Base-by-base conservation (phyloP, 2,329 filamentous ascomycete genomes). In the Scorias spongiosa region DNA sequence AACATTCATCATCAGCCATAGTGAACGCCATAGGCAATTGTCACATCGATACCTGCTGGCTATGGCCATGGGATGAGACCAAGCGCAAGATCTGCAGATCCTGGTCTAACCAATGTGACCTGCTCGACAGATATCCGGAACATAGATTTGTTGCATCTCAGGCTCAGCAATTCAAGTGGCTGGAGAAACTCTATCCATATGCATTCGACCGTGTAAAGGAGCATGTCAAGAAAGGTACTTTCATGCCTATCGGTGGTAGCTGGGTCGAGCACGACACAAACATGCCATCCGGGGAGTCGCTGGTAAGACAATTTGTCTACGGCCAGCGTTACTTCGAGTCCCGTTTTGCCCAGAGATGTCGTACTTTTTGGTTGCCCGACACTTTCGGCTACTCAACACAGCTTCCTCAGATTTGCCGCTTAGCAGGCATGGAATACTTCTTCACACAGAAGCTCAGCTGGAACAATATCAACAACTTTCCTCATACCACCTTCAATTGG, bases 231-330 rank as follows among this genome's bases (percentile, higher is more conserved):
- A 79, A 88, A 55, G 89, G 88, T 17, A 81, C 76, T 48, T 98
- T 98, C 63, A 85, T 95, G 52, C 88, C 88, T 11, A 89, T 98
- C 54, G 91, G 91, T 50, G 91, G 91, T 43, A 95, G 87, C 66
- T 98, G 91, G 91, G 89, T 98, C 12, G 91, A 98, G 60, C 91
- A 98, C 58, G 91, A 98, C 60, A 98, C 91, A 50, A 98, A 98
- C 59, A 75, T 98, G 73, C 91, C 91, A 0, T 89, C 87, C 55
- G 91, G 91, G 40, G 91, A 98, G 65, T 93, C 89, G 2, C 74
- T 98, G 32, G 82, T 91, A 40, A 78, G 91, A 37, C 91, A 98
- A 60, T 98, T 98, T 59, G 62, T 98, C 41, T 95, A 95, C 54
- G 91, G 91, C 2, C 91, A 98, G 61, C 75, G 91, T 36, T 93